phyloP scores from a whole-genome alignment of 768 basidiomycete species.

The Coprinopsis marcescibilis region DNA sequence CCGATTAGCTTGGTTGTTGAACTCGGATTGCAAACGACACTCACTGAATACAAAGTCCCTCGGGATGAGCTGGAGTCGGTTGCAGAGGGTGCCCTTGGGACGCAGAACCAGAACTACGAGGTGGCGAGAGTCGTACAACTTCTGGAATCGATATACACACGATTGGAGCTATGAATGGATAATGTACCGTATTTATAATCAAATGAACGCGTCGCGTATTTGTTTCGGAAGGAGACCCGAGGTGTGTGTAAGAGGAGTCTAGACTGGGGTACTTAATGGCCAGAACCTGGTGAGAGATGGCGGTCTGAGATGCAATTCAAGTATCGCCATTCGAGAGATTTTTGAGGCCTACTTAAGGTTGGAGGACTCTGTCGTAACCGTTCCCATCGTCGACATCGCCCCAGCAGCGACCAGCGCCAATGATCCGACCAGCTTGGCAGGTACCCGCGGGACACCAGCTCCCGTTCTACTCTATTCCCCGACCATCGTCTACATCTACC shows the following conservation, averaged over 20 bases:
- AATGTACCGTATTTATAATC: neutral
- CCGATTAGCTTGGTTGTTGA: slow-evolving; percentile 47
- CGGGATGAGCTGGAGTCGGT: slow-evolving; percentile 46
- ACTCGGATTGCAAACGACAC: slow-evolving; percentile 53
- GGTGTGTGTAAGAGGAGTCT: too few relatives aligned
- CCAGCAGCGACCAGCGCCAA: neutral
- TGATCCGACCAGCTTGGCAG: slow-evolving; percentile 5
- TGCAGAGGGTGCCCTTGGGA: slow-evolving; percentile 43
- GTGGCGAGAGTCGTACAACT: slow-evolving; percentile 38
- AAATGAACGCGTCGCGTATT: neutral
- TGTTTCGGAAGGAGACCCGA: neutral
- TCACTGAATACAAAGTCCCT: slow-evolving; percentile 62
- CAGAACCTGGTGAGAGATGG: too few relatives aligned
- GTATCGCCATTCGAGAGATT: too few relatives aligned
- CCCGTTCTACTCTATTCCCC: neutral
- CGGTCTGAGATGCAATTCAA: too few relatives aligned
- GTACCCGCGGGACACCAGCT: slow-evolving; percentile 4
- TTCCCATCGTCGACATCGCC: neutral
- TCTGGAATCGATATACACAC: slow-evolving; percentile 29
- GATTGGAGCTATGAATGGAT: neutral
- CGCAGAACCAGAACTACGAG: slow-evolving; percentile 30
- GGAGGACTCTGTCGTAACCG: neutral
- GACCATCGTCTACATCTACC: neutral
- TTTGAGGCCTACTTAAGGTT: too few relatives aligned
- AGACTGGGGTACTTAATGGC: neutral